Evolutionary conservation across 768 basidiomycete genomes (phyloP).

Genomic region (Boletus eberwhitei): DNA sequence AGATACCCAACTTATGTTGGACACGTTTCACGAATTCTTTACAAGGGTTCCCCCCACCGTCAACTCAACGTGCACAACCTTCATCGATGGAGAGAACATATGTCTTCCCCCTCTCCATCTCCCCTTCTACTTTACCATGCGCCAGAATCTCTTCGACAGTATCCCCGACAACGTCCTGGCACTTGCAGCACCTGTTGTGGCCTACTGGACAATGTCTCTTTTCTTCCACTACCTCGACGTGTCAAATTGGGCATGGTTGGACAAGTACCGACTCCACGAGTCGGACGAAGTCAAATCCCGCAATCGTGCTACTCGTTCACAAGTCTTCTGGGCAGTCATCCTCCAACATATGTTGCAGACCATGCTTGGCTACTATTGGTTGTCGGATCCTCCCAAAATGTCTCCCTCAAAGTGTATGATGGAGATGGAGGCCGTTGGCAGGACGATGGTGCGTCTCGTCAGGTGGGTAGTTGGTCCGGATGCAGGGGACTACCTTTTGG

Average conservation of each 20-base stretch:
- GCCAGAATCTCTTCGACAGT: conserved; percentile 45
- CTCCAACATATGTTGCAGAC: conserved; percentile 89
- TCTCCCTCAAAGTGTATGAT: conserved; percentile 38
- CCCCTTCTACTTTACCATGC: conserved; percentile 56
- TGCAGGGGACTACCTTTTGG: conserved; percentile 35
- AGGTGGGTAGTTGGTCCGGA: conserved; percentile 41
- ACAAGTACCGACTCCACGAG: conserved; percentile 86
- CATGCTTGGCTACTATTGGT: conserved; percentile 61
- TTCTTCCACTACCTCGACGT: conserved; percentile 81
- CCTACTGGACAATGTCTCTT: conserved; percentile 81
- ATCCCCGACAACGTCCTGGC: conserved; percentile 72
- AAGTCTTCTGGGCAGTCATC: conserved; percentile 80
- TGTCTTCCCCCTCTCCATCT: conserved; percentile 34
- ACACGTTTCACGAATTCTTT: conserved; percentile 8
- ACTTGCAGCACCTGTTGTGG: conserved; percentile 68
- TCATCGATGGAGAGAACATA: conserved; percentile 34
- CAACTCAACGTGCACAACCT: conserved; percentile 36
- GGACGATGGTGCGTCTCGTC: conserved; percentile 39
- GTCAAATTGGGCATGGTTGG: conserved; percentile 72
- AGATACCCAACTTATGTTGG: conserved; percentile 13
- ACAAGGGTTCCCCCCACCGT: conserved; percentile 16
- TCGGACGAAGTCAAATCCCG: conserved; percentile 70
- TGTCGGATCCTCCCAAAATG: conserved; percentile 43
- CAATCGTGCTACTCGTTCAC: conserved; percentile 66
- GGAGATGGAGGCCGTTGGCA: conserved; percentile 41